These are phyloP conservation scores for Rhizopogon roseolus DNA, from an alignment of 768 basidiomycete genomes.

Conservation along the genomic window DNA sequence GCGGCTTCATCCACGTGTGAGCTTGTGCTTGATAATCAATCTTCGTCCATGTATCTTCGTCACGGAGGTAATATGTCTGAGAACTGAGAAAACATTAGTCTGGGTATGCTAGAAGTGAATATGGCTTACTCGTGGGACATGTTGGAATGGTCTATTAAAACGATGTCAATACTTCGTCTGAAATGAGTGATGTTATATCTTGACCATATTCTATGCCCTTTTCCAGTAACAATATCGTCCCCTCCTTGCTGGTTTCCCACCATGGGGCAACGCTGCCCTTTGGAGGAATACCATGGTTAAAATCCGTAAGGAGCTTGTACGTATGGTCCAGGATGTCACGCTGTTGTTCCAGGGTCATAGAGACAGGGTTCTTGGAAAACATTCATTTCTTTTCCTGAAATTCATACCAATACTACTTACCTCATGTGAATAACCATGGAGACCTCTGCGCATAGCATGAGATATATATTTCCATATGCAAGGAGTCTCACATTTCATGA, in stretches of 20 bases:
- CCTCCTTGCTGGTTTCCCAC: constrained; percentile 76
- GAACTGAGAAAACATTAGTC: constrained; percentile 29
- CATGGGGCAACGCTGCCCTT: constrained; percentile 71
- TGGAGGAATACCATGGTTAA: constrained; percentile 55
- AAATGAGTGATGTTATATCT: constrained; percentile 3
- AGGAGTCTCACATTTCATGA: constrained; percentile 53
- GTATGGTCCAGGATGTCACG: constrained; percentile 67
- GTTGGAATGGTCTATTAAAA: constrained; percentile 47
- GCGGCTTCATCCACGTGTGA: constrained; percentile 70
- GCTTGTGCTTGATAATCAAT: constrained; percentile 61
- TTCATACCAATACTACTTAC: constrained; percentile 17
- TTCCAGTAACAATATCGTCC: constrained; percentile 56
- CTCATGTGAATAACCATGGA: constrained; percentile 73
- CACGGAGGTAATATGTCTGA: constrained; percentile 64
- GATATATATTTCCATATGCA: background rate
- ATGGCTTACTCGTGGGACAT: constrained; percentile 45
- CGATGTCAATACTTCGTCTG: constrained; percentile 6
- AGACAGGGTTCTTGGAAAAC: constrained; percentile 46
- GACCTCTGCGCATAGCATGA: constrained; percentile 35
- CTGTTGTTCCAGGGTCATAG: constrained; percentile 62
- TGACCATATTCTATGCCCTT: constrained; percentile 73
- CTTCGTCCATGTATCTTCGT: constrained; percentile 68
- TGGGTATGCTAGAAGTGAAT: background rate
- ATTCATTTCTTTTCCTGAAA: background rate
- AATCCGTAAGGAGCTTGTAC: constrained; percentile 57